phyloP scores from a whole-genome alignment of 2,329 filamentous ascomycete species.

The Trichoderma sp. region DNA sequence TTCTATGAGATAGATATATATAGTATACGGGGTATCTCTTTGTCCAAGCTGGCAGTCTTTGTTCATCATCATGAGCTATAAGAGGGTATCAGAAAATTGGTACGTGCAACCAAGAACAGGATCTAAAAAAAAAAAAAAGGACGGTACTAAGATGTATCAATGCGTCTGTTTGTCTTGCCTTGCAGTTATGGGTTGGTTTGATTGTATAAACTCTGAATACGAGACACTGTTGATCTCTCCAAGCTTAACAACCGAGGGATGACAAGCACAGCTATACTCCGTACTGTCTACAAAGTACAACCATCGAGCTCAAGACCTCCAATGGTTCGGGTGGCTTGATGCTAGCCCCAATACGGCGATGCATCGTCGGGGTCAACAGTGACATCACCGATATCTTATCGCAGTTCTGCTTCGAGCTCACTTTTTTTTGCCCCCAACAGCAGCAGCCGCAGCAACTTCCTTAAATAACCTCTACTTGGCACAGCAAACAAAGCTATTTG shows the following conservation, averaged over 20 bases:
- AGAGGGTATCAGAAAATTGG: not conserved
- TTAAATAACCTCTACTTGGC: not conserved
- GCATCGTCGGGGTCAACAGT: not conserved
- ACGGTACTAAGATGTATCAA: not conserved
- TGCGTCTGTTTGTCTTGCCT: not conserved
- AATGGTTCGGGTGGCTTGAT: not conserved
- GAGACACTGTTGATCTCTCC: not conserved
- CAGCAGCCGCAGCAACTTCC: not conserved
- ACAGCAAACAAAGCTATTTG: not conserved
- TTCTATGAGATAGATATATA: not conserved
- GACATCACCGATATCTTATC: slow-evolving; percentile 11
- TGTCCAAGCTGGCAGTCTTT: not conserved
- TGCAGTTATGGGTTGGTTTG: not conserved
- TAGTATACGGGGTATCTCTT: not conserved
- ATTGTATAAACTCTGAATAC: not conserved
- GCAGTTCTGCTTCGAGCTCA: not conserved
- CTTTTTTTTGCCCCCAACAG: not conserved
- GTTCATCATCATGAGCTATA: not conserved
- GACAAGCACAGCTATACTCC: no score
- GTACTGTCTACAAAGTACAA: no score
- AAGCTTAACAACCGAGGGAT: not conserved
- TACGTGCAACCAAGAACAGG: not conserved
- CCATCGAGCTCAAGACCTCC: not conserved
- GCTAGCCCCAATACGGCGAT: not conserved
- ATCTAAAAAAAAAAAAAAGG: not conserved